Evolutionary conservation across 2,329 filamentous ascomycete species (phyloP).

Genomic region (Lecanosticta acicola): DNA sequence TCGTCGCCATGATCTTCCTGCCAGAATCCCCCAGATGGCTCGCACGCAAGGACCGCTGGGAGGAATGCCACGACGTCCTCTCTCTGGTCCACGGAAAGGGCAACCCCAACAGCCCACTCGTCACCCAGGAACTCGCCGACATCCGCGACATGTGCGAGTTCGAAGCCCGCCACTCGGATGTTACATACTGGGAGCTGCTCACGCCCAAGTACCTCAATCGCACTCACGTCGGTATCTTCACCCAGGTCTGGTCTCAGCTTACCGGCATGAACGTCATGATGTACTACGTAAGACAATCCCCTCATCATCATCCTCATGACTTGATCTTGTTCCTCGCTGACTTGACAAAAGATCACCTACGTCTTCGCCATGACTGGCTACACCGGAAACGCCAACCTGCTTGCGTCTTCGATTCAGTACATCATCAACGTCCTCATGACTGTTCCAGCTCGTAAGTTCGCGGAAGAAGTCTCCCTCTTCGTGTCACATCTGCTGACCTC

Average conservation of each 20-base stretch:
- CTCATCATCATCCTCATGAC: no score
- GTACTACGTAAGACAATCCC: neutral
- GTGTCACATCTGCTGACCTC: neutral
- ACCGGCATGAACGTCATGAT: slow-evolving; percentile 72
- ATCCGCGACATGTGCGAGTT: slow-evolving; percentile 62
- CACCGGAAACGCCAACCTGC: slow-evolving; percentile 48
- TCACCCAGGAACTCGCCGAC: slow-evolving; percentile 62
- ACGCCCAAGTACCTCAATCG: slow-evolving; percentile 68
- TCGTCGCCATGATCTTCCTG: slow-evolving; percentile 50
- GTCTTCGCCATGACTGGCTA: slow-evolving; percentile 68
- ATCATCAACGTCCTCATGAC: slow-evolving; percentile 77
- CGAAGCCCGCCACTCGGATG: slow-evolving; percentile 62
- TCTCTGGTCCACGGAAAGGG: slow-evolving; percentile 57
- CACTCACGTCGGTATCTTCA: slow-evolving; percentile 65
- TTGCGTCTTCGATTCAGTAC: slow-evolving; percentile 67
- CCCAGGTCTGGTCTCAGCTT: slow-evolving; percentile 69
- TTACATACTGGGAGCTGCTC: slow-evolving; percentile 67
- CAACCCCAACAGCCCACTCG: slow-evolving; percentile 45
- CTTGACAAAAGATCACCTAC: slow-evolving; percentile 44
- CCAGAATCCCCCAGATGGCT: slow-evolving; percentile 64
- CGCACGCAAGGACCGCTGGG: slow-evolving; percentile 57
- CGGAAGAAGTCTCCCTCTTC: neutral
- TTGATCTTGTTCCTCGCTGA: no score
- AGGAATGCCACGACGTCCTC: slow-evolving; percentile 57
- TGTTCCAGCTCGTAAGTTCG: slow-evolving; percentile 54